Percentiles rank a stretch among this genome's conserved stretches.
Evolutionary conservation across 495 filamentous ascomycete genomes (phyloP).

Genomic region (Penicillium odoratum): DNA sequence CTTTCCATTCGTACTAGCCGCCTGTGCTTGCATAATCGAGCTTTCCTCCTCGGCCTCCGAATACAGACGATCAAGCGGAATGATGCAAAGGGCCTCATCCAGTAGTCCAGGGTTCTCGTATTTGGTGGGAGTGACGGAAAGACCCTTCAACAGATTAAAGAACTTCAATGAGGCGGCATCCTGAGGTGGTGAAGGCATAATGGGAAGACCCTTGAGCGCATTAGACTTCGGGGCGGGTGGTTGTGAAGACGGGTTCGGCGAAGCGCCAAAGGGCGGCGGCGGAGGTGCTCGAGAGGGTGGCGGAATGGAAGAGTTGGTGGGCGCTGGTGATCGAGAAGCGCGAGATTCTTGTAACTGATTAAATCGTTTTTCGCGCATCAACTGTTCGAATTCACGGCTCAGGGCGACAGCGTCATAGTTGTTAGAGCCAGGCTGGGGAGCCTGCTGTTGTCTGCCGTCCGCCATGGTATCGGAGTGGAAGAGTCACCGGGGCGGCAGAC

Average conservation of each 20-base stretch:
- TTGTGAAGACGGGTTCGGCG: constrained; percentile 41
- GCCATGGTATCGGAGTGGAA: constrained; percentile 32
- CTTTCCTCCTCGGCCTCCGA: constrained; percentile 90
- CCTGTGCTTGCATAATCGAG: constrained; percentile 81
- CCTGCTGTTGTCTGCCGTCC: constrained; percentile 37
- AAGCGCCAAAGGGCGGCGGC: constrained; percentile 34
- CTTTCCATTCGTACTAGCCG: constrained; percentile 77
- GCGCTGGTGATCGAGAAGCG: constrained; percentile 48
- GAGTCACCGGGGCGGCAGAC: constrained; percentile 28
- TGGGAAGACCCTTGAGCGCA: constrained; percentile 67
- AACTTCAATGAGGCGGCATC: constrained; percentile 78
- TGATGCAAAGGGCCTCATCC: constrained; percentile 82
- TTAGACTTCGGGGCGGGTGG: constrained; percentile 52
- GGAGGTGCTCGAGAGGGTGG: constrained; percentile 45
- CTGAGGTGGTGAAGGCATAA: constrained; percentile 75
- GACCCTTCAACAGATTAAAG: constrained; percentile 73
- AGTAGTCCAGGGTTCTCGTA: constrained; percentile 97
- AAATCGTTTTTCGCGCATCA: constrained; percentile 75
- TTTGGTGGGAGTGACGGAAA: constrained; percentile 82
- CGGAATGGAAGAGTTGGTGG: constrained; percentile 28
- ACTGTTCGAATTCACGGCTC: constrained; percentile 69
- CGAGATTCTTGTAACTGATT: constrained; percentile 65
- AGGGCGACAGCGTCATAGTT: constrained; percentile 50
- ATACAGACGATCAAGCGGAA: constrained; percentile 92
- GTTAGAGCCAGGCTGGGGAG: constrained; percentile 26